Conservation (phyloP, 257 asterid genomes). For the Ilex asprella region DNA sequence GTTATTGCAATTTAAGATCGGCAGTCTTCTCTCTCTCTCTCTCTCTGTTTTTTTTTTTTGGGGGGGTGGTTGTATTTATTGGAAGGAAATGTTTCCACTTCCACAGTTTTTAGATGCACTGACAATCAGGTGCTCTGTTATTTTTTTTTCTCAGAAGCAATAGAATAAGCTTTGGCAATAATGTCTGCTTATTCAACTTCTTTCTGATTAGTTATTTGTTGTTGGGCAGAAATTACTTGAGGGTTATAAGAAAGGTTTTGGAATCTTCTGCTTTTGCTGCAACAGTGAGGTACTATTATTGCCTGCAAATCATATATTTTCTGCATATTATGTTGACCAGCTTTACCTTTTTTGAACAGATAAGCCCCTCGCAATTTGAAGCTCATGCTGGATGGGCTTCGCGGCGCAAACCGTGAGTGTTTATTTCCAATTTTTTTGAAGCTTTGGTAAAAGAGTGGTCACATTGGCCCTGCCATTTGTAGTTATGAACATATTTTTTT, state of each 20-base stretch:
- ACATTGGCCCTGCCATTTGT: too few species aligned
- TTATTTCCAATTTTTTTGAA: background rate
- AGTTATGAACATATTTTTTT: background rate
- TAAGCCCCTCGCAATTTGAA: background rate
- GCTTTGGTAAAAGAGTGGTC: background rate
- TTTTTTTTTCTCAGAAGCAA: too few species aligned
- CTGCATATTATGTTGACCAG: background rate
- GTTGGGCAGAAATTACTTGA: slow-evolving; percentile 1
- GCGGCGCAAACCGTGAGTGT: slow-evolving; percentile 1
- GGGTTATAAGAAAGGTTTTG: slow-evolving; percentile 1
- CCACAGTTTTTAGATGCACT: too few species aligned
- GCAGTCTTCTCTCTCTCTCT: background rate
- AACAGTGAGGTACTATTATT: background rate
- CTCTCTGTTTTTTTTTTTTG: too few species aligned
- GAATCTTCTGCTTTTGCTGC: slow-evolving; percentile 1
- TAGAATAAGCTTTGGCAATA: too few species aligned
- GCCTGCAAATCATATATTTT: background rate
- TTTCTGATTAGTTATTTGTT: background rate
- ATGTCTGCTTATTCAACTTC: background rate
- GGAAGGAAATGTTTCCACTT: too few species aligned
- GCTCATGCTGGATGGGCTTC: slow-evolving; percentile 1
- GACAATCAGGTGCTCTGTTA: too few species aligned
- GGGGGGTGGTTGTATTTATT: too few species aligned
- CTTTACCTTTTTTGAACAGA: background rate
- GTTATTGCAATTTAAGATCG: slow-evolving; percentile 27